These are phyloP conservation scores for Lonicera japonica DNA, from an alignment of 129 eudicot species.

Conservation along the genomic window DNA sequence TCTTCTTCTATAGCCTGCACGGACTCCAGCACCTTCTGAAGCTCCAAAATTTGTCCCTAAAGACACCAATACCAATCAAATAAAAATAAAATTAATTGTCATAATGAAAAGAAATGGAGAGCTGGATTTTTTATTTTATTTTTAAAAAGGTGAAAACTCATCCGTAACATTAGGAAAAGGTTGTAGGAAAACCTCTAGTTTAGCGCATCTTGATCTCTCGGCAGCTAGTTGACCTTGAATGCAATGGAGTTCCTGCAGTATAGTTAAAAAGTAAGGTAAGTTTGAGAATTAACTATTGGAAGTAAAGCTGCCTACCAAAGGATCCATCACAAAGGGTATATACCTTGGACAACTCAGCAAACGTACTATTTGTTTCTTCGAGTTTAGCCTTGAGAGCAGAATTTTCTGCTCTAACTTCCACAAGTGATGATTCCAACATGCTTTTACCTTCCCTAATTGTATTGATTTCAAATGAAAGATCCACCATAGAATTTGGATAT, in stretches of 20 bases:
- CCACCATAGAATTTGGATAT: constrained; percentile 41
- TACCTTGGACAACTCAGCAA: constrained; percentile 79
- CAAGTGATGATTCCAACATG: constrained; percentile 56
- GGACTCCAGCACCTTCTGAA: constrained; percentile 64
- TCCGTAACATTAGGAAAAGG: no score
- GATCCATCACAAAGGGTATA: not conserved
- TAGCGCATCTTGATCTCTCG: constrained; percentile 94
- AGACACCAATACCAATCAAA: constrained; percentile 9
- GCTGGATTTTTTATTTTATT: no score
- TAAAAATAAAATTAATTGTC: not conserved
- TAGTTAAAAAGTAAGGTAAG: not conserved
- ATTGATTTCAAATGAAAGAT: constrained; percentile 39
- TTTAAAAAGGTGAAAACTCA: no score
- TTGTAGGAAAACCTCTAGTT: constrained; percentile 76
- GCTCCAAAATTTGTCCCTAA: constrained; percentile 83
- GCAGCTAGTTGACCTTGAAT: constrained; percentile 77
- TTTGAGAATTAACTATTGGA: not conserved
- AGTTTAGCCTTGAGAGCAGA: constrained; percentile 55
- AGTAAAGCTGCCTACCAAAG: not conserved
- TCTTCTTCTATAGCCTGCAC: constrained; percentile 80
- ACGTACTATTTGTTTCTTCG: constrained; percentile 50
- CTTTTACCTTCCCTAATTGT: constrained; percentile 54
- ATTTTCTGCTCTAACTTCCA: constrained; percentile 45
- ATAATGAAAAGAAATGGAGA: not conserved
- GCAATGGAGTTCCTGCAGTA: constrained; percentile 77